Conservation (phyloP, 495 filamentous ascomycete genomes). For the Penicillium fimorum region DNA sequence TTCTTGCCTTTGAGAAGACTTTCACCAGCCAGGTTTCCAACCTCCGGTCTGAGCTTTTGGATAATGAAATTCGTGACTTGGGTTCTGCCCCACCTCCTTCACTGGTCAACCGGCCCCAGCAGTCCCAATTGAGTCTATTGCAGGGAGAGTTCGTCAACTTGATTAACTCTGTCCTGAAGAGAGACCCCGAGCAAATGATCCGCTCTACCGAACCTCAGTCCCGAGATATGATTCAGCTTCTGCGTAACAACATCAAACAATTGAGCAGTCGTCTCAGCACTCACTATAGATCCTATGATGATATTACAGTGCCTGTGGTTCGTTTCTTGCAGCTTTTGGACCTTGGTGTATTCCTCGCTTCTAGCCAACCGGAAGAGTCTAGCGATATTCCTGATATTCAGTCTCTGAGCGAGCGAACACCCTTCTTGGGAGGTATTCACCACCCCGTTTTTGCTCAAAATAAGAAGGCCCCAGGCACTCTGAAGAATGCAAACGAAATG, state of each 20-base stretch:
- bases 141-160: constrained; percentile 81
- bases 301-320: constrained; percentile 74
- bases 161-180: constrained; percentile 60
- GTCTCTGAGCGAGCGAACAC: constrained; percentile 52
- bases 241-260: constrained; percentile 70
- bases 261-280: constrained; percentile 63
- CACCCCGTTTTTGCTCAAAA: constrained; percentile 25
- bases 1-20: constrained; percentile 61
- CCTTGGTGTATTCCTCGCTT: constrained; percentile 66
- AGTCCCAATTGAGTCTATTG: constrained; percentile 65
- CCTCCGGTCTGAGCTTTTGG: constrained; percentile 57
- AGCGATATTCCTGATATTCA: constrained; percentile 28
- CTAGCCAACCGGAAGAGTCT: constrained; percentile 21
- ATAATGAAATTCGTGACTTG: constrained; percentile 56
- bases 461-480: constrained; percentile 17
- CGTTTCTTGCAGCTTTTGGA: constrained; percentile 81
- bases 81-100: constrained; percentile 60
- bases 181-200: constrained; percentile 48
- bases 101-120: constrained; percentile 69
- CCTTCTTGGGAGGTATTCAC: constrained; percentile 59
- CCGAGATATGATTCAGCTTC: constrained; percentile 45
- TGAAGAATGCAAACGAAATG: constrained; percentile 45
- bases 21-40: constrained; percentile 68
- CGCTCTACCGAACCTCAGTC: constrained; percentile 22
- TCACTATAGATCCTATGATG: constrained; percentile 74